Evolutionary conservation across 306 rosid species (phyloP), one percentile per base, ranked within the genome.

Genomic region (Parietaria judaica): DNA sequence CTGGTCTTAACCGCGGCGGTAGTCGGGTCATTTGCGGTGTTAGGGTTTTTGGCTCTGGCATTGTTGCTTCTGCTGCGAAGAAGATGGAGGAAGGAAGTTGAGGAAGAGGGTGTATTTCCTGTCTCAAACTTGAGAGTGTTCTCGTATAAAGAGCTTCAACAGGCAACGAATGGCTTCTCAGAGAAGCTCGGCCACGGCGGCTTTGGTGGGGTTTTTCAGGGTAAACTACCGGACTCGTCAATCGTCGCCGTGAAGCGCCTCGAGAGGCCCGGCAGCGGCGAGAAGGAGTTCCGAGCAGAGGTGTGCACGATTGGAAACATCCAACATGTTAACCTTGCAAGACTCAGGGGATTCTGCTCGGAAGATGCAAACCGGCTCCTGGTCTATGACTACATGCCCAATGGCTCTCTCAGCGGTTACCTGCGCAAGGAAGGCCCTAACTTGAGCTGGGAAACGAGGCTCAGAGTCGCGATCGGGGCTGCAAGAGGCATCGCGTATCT

Each of bases 151-250:
- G 95, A 89, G 75, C 95, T 89, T 61, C 87, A 81, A 8, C 41
- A 58, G 65, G 89, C 84, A 0, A 89, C 97, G 0, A 67, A 83
- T 14, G 81, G 84, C 15, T 89, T 89, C 66, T 78, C 86, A 1
- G 89, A 84, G 58, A 86, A 89, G 63, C 69, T 89, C 0, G 97
- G 97, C 36, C 92, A 86, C 51, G 95, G 97, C 8, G 97, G 97
- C 17, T 89, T 89, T 50, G 97, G 97, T 64, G 83, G 88, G 0
- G 97, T 89, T 52, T 86, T 86, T 65, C 89, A 72, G 52, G 97
- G 97, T 11, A 79, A 76, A 66, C 64, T 89, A 44, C 56, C 63
- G 46, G 97, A 86, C 68, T 77, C 84, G 23, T 63, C 82, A 0
- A 41, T 59, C 15, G 91, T 89, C 10, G 97, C 97, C 0, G 97